phyloP scores from a whole-genome alignment of 208 protist species.

The Acanthamoeba healyi region DNA sequence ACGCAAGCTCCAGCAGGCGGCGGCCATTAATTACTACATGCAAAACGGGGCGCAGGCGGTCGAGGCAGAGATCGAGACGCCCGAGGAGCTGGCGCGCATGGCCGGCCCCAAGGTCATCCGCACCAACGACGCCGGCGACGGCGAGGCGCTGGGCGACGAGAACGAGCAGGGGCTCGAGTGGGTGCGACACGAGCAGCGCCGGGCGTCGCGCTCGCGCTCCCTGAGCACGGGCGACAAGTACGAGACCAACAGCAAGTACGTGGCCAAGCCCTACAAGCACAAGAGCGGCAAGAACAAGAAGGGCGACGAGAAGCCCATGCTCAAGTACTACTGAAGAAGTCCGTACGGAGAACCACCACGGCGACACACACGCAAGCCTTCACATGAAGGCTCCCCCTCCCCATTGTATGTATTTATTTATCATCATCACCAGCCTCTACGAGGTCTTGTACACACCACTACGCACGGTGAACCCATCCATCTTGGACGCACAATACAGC shows the following conservation, averaged over 20 bases:
- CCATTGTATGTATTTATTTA: too few relatives aligned
- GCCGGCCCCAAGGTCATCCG: conserved; percentile 15
- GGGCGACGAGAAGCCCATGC: conserved; percentile 6
- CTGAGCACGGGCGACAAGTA: conserved; percentile 29
- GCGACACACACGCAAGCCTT: too few relatives aligned
- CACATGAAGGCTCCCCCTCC: too few relatives aligned
- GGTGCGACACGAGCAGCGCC: conserved; percentile 7
- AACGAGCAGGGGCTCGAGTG: conserved; percentile 13
- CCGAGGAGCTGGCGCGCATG: not conserved
- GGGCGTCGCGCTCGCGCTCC: not conserved
- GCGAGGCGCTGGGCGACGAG: conserved; percentile 11
- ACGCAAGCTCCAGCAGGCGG: conserved; percentile 10
- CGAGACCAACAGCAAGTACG: not conserved
- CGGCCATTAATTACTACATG: conserved; percentile 56
- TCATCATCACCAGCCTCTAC: too few relatives aligned
- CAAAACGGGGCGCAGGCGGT: not conserved
- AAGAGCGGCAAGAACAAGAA: not conserved
- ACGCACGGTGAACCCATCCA: too few relatives aligned
- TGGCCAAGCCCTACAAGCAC: not conserved
- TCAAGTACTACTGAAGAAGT: conserved; percentile 47
- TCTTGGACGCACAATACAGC: too few relatives aligned
- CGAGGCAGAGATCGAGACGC: not conserved
- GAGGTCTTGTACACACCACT: too few relatives aligned
- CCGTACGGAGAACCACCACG: too few relatives aligned
- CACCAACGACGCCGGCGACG: not conserved